Evolutionary conservation across 2,329 filamentous ascomycete genomes (phyloP).

Genomic region (Lachnellula willkommii): DNA sequence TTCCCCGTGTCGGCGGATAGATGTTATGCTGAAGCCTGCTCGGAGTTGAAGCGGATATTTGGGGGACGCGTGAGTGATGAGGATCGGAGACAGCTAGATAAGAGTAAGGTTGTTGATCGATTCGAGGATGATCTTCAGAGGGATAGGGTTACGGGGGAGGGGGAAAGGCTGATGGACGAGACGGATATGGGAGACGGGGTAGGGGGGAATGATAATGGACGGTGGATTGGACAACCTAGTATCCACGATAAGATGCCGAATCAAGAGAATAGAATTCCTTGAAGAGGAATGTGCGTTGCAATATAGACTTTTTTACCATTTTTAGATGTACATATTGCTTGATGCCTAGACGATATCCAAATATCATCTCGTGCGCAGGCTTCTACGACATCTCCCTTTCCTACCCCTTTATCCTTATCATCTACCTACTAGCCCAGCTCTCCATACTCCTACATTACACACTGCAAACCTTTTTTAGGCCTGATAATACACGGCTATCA

Average conservation of each 20-base stretch:
- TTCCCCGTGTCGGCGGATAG: constrained; percentile 28
- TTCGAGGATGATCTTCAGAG: constrained; percentile 19
- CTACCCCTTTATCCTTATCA: no score
- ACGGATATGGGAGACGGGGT: not conserved
- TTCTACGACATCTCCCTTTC: no score
- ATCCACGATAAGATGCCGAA: not conserved
- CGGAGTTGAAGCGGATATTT: constrained; percentile 27
- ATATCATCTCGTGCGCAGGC: no score
- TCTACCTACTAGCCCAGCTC: no score
- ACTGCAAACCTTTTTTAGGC: no score
- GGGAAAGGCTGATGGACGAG: not conserved
- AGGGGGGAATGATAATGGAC: no score
- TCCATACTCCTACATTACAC: no score
- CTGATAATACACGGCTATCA: no score
- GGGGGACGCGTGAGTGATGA: constrained; percentile 20
- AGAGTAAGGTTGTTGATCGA: constrained; percentile 22
- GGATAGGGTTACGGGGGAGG: not conserved
- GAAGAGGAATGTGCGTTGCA: not conserved
- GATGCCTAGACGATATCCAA: no score
- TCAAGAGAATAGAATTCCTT: not conserved
- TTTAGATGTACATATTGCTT: no score
- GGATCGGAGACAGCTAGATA: constrained; percentile 24
- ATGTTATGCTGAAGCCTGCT: constrained; percentile 30
- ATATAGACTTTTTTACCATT: not conserved
- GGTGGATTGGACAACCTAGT: not conserved